A percentile compares a stretch with the other conserved stretches of the same genome.
Evolutionary conservation across 306 rosid species (phyloP).

Genomic region (Trichosanthes cucumerina): DNA sequence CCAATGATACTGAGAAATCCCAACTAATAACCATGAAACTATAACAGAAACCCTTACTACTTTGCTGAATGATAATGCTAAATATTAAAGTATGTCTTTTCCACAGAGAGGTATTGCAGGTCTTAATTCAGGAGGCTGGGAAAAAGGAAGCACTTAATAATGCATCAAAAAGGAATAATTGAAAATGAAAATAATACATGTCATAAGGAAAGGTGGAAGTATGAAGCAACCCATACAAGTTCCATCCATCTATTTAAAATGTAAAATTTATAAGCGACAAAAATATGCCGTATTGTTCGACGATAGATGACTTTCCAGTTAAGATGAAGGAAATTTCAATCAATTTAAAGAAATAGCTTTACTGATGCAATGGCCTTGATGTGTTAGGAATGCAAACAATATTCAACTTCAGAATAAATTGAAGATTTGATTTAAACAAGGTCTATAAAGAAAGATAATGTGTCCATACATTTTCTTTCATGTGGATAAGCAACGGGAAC

Average conservation of each 20-base stretch:
- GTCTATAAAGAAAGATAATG: not conserved
- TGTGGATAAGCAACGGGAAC: not conserved
- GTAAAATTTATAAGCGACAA: not conserved
- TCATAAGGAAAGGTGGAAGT: not conserved
- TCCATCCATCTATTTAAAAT: not conserved
- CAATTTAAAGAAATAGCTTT: not conserved
- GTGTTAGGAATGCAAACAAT: not conserved
- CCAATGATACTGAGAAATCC: not conserved
- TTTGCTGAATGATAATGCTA: not conserved
- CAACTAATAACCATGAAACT: not conserved
- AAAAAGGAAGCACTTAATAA: not conserved
- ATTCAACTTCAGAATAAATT: not conserved
- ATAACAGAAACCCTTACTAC: not conserved
- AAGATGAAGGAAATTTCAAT: not conserved
- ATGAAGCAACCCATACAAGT: not conserved
- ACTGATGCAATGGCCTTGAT: not conserved
- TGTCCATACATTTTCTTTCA: not conserved
- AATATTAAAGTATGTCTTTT: not conserved
- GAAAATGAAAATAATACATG: not conserved
- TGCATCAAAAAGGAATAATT: not conserved
- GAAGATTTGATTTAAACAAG: not conserved
- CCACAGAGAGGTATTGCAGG: not conserved
- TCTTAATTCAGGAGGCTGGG: not conserved
- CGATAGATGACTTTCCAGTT: not conserved
- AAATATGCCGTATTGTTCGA: not conserved